Base-by-base conservation (phyloP, 164 flowering plant species). In the Aristolochia fimbriata region DNA sequence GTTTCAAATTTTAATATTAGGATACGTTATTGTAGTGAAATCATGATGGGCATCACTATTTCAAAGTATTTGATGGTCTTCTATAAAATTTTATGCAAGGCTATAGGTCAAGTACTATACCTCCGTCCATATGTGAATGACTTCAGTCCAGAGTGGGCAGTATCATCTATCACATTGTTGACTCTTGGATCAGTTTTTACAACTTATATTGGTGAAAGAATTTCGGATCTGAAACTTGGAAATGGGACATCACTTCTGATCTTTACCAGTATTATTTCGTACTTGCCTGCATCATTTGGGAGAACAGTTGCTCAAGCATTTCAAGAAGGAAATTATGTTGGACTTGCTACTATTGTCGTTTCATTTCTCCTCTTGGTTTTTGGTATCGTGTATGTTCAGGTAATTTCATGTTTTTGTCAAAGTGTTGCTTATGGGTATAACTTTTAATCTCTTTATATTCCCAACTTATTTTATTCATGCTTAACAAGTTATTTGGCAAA, bases 331-430 rank as follows among this genome's bases (percentile, higher is more conserved):
- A 94, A 94, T 74, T 94, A 90, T 60, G 24, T 74, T 68, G 99
- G 99, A 57, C 93, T 94, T 25, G 68, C 62, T 57, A 63, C 79
- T 63, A 85, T 81, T 56, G 31, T 86, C 17, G 50, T 85, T 60
- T 88, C 97, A 49, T 94, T 94, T 74, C 65, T 83, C 65, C 72
- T 88, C 8, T 70, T 94, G 51, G 99, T 94, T 59, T 86, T 94
- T 62, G 77, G 96, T 53, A 94, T 94, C 75, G 99, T 94, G 2
- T 94, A 94, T 74, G 99, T 94, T 68, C 99, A 94, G 99, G 99
- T 88, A 74, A 77, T 23, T 62, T 30, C 59, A 22, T 10, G 5
- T 1, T 52, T 23, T 22, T 16, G 23, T 21, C 4, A 52, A 23
- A 52, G 25, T 37, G 43, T 37, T 37, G 12, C 11, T 37, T 10